These are phyloP conservation scores for Xanthoconium stramineum DNA, from an alignment of 768 basidiomycete species.

Conservation along the genomic window DNA sequence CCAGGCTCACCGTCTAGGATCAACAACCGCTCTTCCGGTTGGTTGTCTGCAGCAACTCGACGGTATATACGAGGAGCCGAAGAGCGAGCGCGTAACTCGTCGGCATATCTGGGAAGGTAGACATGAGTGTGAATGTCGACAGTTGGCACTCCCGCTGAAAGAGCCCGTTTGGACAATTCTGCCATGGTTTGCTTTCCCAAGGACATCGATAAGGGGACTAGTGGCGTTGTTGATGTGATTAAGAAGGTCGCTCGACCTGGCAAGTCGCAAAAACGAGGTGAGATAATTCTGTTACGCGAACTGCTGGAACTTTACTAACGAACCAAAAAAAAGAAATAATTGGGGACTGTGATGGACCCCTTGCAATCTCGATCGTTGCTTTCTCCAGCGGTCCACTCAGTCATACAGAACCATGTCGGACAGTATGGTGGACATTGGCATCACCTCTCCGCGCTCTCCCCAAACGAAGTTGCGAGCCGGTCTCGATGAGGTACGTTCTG, in stretches of 20 bases:
- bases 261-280: constrained; percentile 8
- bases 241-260: constrained; percentile 11
- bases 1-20: constrained; percentile 80
- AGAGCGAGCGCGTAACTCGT: constrained; percentile 61
- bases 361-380: neutral
- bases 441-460: constrained; percentile 12
- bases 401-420: constrained; percentile 3
- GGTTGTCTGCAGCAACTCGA: constrained; percentile 40
- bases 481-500: constrained; percentile 26
- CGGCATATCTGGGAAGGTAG: constrained; percentile 76
- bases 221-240: constrained; percentile 8
- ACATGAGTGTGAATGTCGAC: constrained; percentile 88
- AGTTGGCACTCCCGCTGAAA: constrained; percentile 37
- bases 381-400: neutral
- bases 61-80: constrained; percentile 66
- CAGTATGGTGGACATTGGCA: neutral
- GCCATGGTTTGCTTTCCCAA: constrained; percentile 24
- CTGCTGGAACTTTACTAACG: constrained; percentile 9
- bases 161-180: constrained; percentile 18
- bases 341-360: constrained; percentile 7
- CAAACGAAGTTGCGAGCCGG: constrained; percentile 19
- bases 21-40: constrained; percentile 63
- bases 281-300: constrained; percentile 17
- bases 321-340: constrained; percentile 1
- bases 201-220: constrained; percentile 27